phyloP scores from a whole-genome alignment of 2,329 filamentous ascomycete genomes.

The Trichoderma afroharzianum region DNA sequence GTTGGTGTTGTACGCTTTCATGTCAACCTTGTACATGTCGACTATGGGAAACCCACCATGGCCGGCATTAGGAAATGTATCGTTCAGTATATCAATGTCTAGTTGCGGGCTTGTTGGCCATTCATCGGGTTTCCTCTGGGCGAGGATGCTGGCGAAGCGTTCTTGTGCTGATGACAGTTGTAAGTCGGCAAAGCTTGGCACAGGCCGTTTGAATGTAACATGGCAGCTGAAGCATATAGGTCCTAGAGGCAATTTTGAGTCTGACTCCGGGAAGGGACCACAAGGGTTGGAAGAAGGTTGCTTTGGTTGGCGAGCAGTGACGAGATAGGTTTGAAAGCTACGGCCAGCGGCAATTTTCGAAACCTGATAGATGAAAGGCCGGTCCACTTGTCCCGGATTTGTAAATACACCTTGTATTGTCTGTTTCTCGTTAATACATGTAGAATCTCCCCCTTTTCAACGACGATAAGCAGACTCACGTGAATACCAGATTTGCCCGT shows the following conservation, averaged over 20 bases:
- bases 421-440: slow-evolving; percentile 30
- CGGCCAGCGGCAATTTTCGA: slow-evolving; percentile 42
- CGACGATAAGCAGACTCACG: slow-evolving; percentile 26
- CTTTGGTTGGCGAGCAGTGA: slow-evolving; percentile 47
- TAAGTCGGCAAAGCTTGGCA: slow-evolving; percentile 32
- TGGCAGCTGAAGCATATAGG: slow-evolving; percentile 49
- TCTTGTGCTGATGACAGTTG: slow-evolving; percentile 41
- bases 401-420: slow-evolving; percentile 56
- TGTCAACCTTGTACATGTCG: slow-evolving; percentile 54
- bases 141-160: slow-evolving; percentile 42
- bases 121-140: background rate
- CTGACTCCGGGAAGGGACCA: slow-evolving; percentile 38
- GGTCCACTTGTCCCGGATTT: slow-evolving; percentile 41
- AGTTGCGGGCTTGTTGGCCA: slow-evolving; percentile 43
- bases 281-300: slow-evolving; percentile 34
- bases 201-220: slow-evolving; percentile 48
- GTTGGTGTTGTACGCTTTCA: slow-evolving; percentile 41
- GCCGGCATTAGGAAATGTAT: slow-evolving; percentile 34
- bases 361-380: slow-evolving; percentile 52
- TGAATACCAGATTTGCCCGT: slow-evolving; percentile 34
- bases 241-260: slow-evolving; percentile 37
- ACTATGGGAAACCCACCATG: slow-evolving; percentile 46
- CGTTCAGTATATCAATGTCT: slow-evolving; percentile 42
- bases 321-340: slow-evolving; percentile 47
- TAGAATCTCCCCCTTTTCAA: background rate